Conservation (phyloP, 179 eudicot genomes). For the Drosera spatulata region DNA sequence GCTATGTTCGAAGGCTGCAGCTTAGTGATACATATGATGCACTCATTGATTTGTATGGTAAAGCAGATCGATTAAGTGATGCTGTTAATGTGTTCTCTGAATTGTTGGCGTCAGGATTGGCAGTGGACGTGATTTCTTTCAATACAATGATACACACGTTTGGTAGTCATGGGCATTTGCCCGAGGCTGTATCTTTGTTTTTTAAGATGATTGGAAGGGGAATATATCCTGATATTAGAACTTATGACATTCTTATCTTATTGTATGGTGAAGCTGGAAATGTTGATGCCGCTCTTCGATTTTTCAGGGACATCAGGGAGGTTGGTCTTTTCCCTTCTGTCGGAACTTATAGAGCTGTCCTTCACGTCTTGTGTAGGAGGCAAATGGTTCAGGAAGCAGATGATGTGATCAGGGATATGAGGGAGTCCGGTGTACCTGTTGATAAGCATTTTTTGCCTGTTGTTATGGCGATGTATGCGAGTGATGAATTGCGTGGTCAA, state of each 20-base stretch:
- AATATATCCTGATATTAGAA: slow-evolving; percentile 59
- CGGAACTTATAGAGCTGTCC: slow-evolving; percentile 59
- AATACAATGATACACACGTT: slow-evolving; percentile 76
- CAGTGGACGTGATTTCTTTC: slow-evolving; percentile 53
- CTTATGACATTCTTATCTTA: slow-evolving; percentile 67
- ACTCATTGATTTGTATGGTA: slow-evolving; percentile 81
- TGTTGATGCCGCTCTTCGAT: slow-evolving; percentile 41
- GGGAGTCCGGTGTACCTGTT: slow-evolving; percentile 24
- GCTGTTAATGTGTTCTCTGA: slow-evolving; percentile 70
- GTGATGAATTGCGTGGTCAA: slow-evolving; percentile 38
- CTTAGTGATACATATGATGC: slow-evolving; percentile 66
- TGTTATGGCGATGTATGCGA: slow-evolving; percentile 59
- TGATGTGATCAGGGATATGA: slow-evolving; percentile 48
- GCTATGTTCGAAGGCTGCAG: slow-evolving; percentile 32
- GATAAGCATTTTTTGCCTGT: slow-evolving; percentile 62
- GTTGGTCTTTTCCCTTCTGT: slow-evolving; percentile 64
- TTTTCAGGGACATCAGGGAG: slow-evolving; percentile 55
- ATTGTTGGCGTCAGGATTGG: slow-evolving; percentile 67
- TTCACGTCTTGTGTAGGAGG: slow-evolving; percentile 46
- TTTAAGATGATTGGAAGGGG: slow-evolving; percentile 77
- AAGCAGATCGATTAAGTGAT: slow-evolving; percentile 66
- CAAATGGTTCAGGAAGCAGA: slow-evolving; percentile 58
- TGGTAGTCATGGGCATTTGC: slow-evolving; percentile 66
- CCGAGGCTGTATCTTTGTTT: slow-evolving; percentile 72
- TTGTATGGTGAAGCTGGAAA: slow-evolving; percentile 55